A percentile compares a stretch with the other conserved stretches of the same genome.
These are phyloP conservation scores for Aspergillus ochraceoroseus DNA, from an alignment of 2,329 filamentous ascomycete species.

Conservation along the genomic window DNA sequence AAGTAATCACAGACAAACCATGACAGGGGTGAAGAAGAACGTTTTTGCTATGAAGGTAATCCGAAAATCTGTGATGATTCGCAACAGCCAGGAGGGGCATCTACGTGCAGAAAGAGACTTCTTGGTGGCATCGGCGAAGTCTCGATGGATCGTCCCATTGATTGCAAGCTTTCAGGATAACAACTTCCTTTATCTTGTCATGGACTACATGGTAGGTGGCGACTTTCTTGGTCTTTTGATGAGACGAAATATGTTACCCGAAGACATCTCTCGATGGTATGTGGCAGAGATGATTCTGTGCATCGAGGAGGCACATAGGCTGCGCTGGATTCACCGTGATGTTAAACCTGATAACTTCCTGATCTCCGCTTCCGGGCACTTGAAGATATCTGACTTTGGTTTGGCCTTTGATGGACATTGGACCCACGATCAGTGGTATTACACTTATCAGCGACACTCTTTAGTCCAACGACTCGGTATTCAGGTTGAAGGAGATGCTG, in stretches of 20 bases:
- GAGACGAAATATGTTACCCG: slow-evolving; percentile 74
- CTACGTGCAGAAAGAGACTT: slow-evolving; percentile 88
- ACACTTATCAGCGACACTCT: slow-evolving; percentile 73
- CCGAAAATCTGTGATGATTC: slow-evolving; percentile 86
- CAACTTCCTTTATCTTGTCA: slow-evolving; percentile 80
- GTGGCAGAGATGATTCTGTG: slow-evolving; percentile 94
- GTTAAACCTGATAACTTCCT: slow-evolving; percentile 98
- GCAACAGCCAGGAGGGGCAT: slow-evolving; percentile 87
- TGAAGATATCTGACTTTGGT: slow-evolving; percentile 96
- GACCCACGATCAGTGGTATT: slow-evolving; percentile 85
- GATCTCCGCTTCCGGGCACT: slow-evolving; percentile 77
- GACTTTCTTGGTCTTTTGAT: slow-evolving; percentile 87
- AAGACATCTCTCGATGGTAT: slow-evolving; percentile 77
- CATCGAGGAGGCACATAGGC: slow-evolving; percentile 82
- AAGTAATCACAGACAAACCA: slow-evolving; percentile 27
- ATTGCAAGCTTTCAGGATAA: slow-evolving; percentile 85
- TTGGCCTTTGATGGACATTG: slow-evolving; percentile 93
- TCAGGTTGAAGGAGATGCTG: slow-evolving; percentile 64
- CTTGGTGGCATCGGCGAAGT: slow-evolving; percentile 80
- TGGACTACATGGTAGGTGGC: slow-evolving; percentile 97
- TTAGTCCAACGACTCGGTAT: slow-evolving; percentile 73
- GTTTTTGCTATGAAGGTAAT: slow-evolving; percentile 98
- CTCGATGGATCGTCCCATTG: slow-evolving; percentile 82
- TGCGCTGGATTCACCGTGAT: slow-evolving; percentile 90
- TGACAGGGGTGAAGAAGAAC: slow-evolving; percentile 45